phyloP scores from a whole-genome alignment of 441 rosid species.

The Corymbia citriodora region DNA sequence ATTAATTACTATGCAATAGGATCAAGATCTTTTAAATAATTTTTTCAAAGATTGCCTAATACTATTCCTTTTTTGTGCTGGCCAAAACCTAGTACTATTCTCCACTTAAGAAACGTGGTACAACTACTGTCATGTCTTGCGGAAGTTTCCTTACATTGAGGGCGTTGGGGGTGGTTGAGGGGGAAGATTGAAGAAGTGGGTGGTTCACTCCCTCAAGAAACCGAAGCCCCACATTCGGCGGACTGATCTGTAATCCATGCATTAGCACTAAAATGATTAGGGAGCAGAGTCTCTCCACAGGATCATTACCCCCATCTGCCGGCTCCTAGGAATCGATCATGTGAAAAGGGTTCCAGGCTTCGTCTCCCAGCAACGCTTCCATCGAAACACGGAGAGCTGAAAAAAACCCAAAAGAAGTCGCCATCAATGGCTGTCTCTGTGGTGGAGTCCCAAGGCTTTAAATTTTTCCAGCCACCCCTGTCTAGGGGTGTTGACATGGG shows the following conservation, averaged over 20 bases:
- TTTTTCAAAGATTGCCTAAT: too few species aligned
- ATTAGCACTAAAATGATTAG: background rate
- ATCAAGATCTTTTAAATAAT: too few species aligned
- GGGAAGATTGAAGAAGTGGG: background rate
- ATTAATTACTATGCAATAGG: too few species aligned
- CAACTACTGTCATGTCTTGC: background rate
- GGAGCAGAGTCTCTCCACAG: background rate
- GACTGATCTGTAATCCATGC: background rate
- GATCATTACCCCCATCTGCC: background rate
- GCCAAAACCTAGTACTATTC: background rate
- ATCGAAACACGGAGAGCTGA: background rate
- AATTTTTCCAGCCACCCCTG: background rate
- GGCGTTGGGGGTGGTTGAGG: background rate
- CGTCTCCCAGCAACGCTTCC: too few species aligned
- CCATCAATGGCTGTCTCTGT: background rate
- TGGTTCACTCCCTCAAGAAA: background rate
- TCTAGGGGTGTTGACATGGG: background rate
- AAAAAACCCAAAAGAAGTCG: background rate
- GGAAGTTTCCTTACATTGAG: accelerated
- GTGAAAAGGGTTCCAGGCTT: background rate
- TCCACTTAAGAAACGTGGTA: background rate
- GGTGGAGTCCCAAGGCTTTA: background rate
- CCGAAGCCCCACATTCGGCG: background rate
- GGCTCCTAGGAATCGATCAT: background rate
- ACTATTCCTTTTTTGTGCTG: too few species aligned